A percentile compares a stretch with the other conserved stretches of the same genome.
These are phyloP conservation scores for Glarea lozoyensis DNA, from an alignment of 495 filamentous ascomycete species.

Conservation along the genomic window DNA sequence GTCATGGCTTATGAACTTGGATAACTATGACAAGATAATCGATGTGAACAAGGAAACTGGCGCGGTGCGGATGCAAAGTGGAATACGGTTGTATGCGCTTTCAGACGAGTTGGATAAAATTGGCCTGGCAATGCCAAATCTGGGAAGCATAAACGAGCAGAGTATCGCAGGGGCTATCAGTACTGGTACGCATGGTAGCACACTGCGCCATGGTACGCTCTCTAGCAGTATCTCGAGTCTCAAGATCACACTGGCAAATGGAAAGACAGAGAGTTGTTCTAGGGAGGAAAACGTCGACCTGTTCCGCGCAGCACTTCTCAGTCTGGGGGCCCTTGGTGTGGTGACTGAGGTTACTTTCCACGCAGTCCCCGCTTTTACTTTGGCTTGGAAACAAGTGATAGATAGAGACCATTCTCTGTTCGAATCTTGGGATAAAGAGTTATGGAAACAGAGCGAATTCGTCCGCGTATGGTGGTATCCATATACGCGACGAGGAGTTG, in stretches of 20 bases:
- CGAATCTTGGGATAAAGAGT: constrained; percentile 55
- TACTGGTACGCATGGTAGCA: constrained; percentile 89
- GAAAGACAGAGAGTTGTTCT: constrained; percentile 66
- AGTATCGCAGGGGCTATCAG: constrained; percentile 87
- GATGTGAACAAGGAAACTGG: constrained; percentile 53
- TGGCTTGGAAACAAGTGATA: constrained; percentile 79
- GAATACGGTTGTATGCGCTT: constrained; percentile 70
- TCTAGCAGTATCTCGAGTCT: constrained; percentile 65
- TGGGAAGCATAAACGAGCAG: constrained; percentile 93
- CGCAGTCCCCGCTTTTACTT: constrained; percentile 64
- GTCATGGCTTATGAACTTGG: constrained; percentile 89
- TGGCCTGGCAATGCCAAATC: constrained; percentile 74
- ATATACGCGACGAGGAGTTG: constrained; percentile 74
- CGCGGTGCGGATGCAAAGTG: constrained; percentile 69
- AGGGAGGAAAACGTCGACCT: constrained; percentile 60
- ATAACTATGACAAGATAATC: constrained; percentile 66
- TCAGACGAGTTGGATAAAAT: constrained; percentile 56
- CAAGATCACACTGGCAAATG: constrained; percentile 76
- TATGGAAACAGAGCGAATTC: constrained; percentile 84
- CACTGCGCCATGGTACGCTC: constrained; percentile 72
- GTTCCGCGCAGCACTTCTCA: constrained; percentile 81
- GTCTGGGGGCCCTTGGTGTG: constrained; percentile 83
- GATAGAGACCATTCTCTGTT: constrained; percentile 58
- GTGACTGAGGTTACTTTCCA: constrained; percentile 81
- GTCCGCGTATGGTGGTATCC: constrained; percentile 97